Evolutionary conservation across 108 stramenopile species (phyloP).

Genomic region (Tribonema minus): DNA sequence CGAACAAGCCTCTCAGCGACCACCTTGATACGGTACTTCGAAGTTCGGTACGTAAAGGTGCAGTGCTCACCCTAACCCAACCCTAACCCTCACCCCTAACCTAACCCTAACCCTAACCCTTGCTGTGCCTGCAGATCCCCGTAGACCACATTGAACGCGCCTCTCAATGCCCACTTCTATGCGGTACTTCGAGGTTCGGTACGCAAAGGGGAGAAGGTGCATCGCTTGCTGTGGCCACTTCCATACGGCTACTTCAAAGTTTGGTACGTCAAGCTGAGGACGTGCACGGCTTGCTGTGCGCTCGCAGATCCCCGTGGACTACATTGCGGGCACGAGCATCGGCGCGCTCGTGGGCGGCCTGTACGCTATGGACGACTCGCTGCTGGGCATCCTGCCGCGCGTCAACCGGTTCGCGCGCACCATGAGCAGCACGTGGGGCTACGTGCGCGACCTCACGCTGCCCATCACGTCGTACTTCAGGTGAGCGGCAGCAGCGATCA

Average conservation of each 20-base stretch:
- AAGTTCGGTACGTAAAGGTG: too few relatives aligned
- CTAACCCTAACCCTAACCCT: too few relatives aligned
- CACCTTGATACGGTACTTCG: too few relatives aligned
- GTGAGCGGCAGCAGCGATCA: too few relatives aligned
- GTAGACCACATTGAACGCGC: too few relatives aligned
- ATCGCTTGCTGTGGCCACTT: conserved; percentile 44
- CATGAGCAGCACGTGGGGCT: background rate
- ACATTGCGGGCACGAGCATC: conserved; percentile 38
- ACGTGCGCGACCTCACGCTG: conserved; percentile 19
- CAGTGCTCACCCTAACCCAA: background rate
- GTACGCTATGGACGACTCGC: conserved; percentile 6
- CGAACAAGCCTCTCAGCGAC: too few relatives aligned
- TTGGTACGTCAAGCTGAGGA: too few relatives aligned
- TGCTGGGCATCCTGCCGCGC: background rate
- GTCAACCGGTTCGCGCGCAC: background rate
- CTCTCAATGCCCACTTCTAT: too few relatives aligned
- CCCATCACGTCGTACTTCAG: too few relatives aligned
- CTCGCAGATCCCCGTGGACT: conserved; percentile 36
- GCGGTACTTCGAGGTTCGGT: conserved; percentile 30
- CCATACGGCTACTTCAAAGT: too few relatives aligned
- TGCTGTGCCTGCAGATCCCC: conserved; percentile 25
- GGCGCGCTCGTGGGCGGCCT: conserved; percentile 43
- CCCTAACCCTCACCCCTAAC: background rate
- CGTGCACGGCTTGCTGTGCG: conserved; percentile 31
- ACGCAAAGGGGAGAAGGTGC: conserved; percentile 48